Percentiles rank a stretch among this genome's conserved stretches.
Conservation (phyloP, 1,284 basidiomycete species). For the Lentinula novae-zelandiae region DNA sequence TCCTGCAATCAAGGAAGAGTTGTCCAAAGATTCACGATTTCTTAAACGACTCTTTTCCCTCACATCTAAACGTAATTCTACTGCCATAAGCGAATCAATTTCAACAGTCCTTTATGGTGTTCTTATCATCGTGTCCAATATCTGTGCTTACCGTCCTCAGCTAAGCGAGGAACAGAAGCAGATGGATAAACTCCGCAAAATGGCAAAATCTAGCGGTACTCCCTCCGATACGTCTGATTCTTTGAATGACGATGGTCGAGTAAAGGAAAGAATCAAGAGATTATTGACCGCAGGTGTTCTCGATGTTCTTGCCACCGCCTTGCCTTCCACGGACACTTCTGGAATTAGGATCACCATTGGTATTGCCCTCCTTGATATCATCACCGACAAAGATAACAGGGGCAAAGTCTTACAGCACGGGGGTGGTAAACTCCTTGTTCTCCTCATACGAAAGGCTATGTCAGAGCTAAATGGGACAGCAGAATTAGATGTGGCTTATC, state of each 20-base stretch:
- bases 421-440: slow-evolving; percentile 69
- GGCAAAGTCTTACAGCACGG: slow-evolving; percentile 82
- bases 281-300: slow-evolving; percentile 62
- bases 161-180: slow-evolving; percentile 79
- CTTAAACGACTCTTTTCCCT: slow-evolving; percentile 61
- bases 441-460: slow-evolving; percentile 50
- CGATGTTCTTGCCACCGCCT: slow-evolving; percentile 57
- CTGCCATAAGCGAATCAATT: slow-evolving; percentile 29
- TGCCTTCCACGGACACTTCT: slow-evolving; percentile 50
- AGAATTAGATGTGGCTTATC: slow-evolving; percentile 41
- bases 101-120: slow-evolving; percentile 72
- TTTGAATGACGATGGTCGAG: slow-evolving; percentile 61
- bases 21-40: slow-evolving; percentile 55
- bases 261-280: slow-evolving; percentile 53
- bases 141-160: slow-evolving; percentile 66
- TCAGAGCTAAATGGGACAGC: slow-evolving; percentile 17
- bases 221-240: slow-evolving; percentile 23
- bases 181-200: slow-evolving; percentile 68
- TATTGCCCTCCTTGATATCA: slow-evolving; percentile 65
- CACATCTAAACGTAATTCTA: slow-evolving; percentile 46
- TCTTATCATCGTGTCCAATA: slow-evolving; percentile 69
- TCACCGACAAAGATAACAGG: slow-evolving; percentile 75
- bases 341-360: slow-evolving; percentile 48
- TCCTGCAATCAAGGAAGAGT: slow-evolving; percentile 59
- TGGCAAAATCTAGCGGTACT: slow-evolving; percentile 53